A percentile compares a stretch with the other conserved stretches of the same genome.
These are phyloP conservation scores for Naganishia friedmannii DNA, from an alignment of 768 basidiomycete species.

Conservation along the genomic window DNA sequence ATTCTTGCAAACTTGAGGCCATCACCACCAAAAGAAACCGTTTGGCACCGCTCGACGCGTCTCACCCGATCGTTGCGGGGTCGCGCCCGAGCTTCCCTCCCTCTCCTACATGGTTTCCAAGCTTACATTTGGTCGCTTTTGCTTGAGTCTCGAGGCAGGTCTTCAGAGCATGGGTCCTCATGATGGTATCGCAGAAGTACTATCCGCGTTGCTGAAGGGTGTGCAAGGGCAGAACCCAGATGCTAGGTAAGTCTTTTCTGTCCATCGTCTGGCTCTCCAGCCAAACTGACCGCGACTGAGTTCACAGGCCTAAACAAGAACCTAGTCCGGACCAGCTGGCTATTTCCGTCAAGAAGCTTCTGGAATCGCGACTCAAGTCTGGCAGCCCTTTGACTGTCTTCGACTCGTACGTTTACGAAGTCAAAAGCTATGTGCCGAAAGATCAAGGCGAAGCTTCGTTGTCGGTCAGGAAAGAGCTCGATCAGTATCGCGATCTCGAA, in stretches of 20 bases:
- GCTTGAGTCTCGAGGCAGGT: constrained; percentile 12
- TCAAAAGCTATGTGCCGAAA: constrained; percentile 20
- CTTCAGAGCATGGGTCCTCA: constrained; percentile 17
- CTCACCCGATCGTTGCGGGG: constrained; percentile 11
- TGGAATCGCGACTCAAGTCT: constrained; percentile 25
- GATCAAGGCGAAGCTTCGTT: constrained; percentile 1
- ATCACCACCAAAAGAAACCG: not conserved
- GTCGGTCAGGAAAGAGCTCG: not conserved
- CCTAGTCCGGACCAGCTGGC: constrained; percentile 8
- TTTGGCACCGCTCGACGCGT: constrained; percentile 18
- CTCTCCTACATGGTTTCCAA: not conserved
- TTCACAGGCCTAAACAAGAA: constrained; percentile 8
- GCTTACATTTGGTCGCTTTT: not conserved
- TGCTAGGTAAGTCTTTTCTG: not conserved
- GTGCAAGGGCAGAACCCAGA: constrained; percentile 20
- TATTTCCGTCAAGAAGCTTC: constrained; percentile 18
- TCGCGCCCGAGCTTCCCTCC: no score
- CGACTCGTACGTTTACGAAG: constrained; percentile 25
- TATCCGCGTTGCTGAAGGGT: constrained; percentile 8
- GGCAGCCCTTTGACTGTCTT: constrained; percentile 26
- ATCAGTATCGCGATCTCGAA: constrained; percentile 17
- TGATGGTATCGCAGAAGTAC: constrained; percentile 17
- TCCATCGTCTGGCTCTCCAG: no score
- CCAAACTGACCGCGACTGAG: constrained; percentile 13
- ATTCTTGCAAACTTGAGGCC: constrained; percentile 1